Evolutionary conservation across 208 protist species (phyloP), one percentile per base, ranked within the genome.

Genomic region (Acanthamoeba royreba): DNA sequence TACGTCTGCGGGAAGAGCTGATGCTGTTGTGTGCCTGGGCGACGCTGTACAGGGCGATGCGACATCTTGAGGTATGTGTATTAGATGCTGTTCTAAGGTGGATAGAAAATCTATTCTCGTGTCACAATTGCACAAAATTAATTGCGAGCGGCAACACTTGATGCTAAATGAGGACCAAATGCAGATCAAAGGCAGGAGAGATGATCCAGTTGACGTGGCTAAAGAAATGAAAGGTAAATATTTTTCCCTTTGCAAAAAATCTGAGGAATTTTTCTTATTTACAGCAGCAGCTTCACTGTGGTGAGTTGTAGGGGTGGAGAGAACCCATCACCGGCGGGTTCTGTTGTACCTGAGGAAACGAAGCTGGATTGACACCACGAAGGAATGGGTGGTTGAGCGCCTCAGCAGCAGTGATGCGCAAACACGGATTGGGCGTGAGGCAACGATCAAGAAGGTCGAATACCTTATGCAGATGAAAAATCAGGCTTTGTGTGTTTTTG

Each of bases 331-430:
- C n/a, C n/a, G 17, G 69, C 38, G 17, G 69, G 7, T 17, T 77
- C 63, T 69, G 58, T 40, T 79, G 69, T 40, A 79, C 25, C 69
- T 79, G 69, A 28, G 79, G 35, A 19, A 61, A 87, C 45, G 79
- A 87, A 4, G 79, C 43, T 4, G 79, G 49, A 42, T 33, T 63
- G 28, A 61, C 43, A 35, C 79, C 43, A 58, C 46, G 46, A 22
- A 95, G 61, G 53, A 96, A 96, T 38, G 95, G 95, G 52, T 96
- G 95, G 22, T 17, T 42, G 13, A 96, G 40, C 47, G 95, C 95
- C 63, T 96, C 91, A 25, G 47, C 45, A 1, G 95, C 95, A 11
- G 91, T 95, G 11, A 96, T 95, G 53, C 95, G 93, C 8, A 42
- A 69, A 9, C 47, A 94, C 19, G 95, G 94, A 63, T 90, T 74